Conservation (phyloP, 1,284 basidiomycete genomes). For the Rhodotorula sp. region DNA sequence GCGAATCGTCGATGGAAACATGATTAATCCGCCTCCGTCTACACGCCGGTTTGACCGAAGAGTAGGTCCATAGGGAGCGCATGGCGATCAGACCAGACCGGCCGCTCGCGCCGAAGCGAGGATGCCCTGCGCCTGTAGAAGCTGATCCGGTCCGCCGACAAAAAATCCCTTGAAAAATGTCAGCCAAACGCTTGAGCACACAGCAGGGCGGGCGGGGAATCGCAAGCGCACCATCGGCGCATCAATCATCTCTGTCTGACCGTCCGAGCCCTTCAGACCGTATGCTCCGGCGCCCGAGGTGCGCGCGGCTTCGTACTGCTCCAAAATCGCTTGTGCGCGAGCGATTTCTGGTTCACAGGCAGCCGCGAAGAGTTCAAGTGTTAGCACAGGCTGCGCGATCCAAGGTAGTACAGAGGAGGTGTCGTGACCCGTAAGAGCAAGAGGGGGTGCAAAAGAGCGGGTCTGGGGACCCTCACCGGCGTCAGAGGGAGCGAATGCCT, state of each 20-base stretch:
- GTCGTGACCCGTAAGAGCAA: no score
- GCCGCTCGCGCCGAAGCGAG: neutral
- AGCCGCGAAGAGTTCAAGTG: neutral
- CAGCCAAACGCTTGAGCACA: neutral
- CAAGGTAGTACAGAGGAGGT: no score
- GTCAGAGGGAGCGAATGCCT: conserved; percentile 71
- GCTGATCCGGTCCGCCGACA: neutral
- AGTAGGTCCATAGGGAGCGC: no score
- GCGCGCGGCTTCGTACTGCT: conserved; percentile 55
- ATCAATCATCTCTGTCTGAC: conserved; percentile 77
- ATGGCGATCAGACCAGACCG: neutral
- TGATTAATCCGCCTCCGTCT: no score
- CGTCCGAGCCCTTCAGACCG: conserved; percentile 60
- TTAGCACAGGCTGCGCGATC: neutral
- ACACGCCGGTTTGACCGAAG: no score
- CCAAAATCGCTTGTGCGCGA: conserved; percentile 71
- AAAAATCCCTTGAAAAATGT: no score
- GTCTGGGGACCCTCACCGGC: conserved; percentile 56
- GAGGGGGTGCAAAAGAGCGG: no score
- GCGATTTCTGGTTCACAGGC: conserved; percentile 62
- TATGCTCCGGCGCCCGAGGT: conserved; percentile 60
- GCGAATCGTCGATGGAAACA: no score
- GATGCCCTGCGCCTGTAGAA: conserved; percentile 7
- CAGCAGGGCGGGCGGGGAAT: conserved; percentile 45
- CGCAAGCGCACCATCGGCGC: conserved; percentile 85